Percentiles rank a stretch among this genome's conserved stretches.
Conservation (phyloP, 805 yeast genomes). For the Zygosaccharomyces siamensis region DNA sequence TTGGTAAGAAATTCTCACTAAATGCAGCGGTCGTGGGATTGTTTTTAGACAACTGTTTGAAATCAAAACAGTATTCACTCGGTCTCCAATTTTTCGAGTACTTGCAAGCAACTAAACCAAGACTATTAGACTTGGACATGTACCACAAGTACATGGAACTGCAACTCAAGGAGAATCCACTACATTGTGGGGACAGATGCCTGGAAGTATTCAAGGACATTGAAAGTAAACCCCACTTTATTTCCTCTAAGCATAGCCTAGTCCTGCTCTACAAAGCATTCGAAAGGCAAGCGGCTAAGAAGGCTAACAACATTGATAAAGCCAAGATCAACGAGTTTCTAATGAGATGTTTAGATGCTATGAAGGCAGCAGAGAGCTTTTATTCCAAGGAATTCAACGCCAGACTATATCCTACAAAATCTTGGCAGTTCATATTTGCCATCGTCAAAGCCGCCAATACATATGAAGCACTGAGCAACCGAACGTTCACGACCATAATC, state of each 20-base stretch:
- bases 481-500: constrained; percentile 10
- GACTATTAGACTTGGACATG: constrained; percentile 21
- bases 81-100: constrained; percentile 19
- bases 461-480: constrained; percentile 9
- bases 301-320: constrained; percentile 10
- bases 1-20: constrained; percentile 12
- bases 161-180: constrained; percentile 13
- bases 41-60: constrained; percentile 17
- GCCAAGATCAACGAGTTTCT: constrained; percentile 12
- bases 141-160: constrained; percentile 17
- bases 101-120: constrained; percentile 1
- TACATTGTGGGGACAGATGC: constrained; percentile 18
- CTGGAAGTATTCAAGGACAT: constrained; percentile 13
- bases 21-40: constrained; percentile 20
- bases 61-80: constrained; percentile 14
- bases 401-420: constrained; percentile 16
- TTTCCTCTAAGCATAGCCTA: constrained; percentile 16
- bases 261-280: constrained; percentile 26
- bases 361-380: constrained; percentile 18
- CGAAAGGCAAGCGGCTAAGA: constrained; percentile 23
- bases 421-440: constrained; percentile 28
- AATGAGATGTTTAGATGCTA: constrained; percentile 14
- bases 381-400: constrained; percentile 10
- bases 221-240: constrained; percentile 10
- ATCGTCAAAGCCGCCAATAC: constrained; percentile 18